Base-by-base conservation (phyloP, 768 basidiomycete species). In the Daedaleopsis sinensis region DNA sequence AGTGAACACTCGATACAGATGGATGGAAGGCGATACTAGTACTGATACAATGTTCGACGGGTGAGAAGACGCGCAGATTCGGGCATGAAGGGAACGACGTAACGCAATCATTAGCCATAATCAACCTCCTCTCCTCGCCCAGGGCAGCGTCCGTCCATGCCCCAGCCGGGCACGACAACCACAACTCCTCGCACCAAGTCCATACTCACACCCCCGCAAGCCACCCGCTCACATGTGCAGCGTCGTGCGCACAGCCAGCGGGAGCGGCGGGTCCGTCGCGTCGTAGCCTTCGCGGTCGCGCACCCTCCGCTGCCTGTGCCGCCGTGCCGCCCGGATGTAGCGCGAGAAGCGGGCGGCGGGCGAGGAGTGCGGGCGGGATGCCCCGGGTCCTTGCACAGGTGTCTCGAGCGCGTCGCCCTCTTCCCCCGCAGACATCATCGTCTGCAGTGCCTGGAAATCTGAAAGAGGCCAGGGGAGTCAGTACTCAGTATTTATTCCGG, bases 381-480 rank as follows among this genome's bases (percentile, higher is more conserved):
- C 36, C 38, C 7, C 36, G 19, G 49, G 54, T 13, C 50, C 57
- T 27, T 61, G 62, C 57, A 55, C 55, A 52, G 63, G 65, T 39
- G 63, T 65, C 62, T 69, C 70, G 36, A 68, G 65, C 21, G 56
- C 38, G 35, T 62, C 54, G 36, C 48, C 61, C 44, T 61, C 65
- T 39, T 52, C 59, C 42, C 62, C 59, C 37, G 56, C 64, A 18
- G 66, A 58, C 66, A 76, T 70, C 72, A 74, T 63, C 39, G 68
- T 71, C 64, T 76, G 73, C 52, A 76, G 68, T 13, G 71, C 74
- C 11, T 75, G 73, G 68, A 76, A 76, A 62, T 76, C 74, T 75
- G 43, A 27, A 42, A 7, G 50, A 7, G 7, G 27, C 27, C 4
- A 32, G 7, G 27, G 27, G 27, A 3, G 7, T 32, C 4, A 3